phyloP scores from a whole-genome alignment of 2,329 filamentous ascomycete genomes.

The Paraphoma sp. region DNA sequence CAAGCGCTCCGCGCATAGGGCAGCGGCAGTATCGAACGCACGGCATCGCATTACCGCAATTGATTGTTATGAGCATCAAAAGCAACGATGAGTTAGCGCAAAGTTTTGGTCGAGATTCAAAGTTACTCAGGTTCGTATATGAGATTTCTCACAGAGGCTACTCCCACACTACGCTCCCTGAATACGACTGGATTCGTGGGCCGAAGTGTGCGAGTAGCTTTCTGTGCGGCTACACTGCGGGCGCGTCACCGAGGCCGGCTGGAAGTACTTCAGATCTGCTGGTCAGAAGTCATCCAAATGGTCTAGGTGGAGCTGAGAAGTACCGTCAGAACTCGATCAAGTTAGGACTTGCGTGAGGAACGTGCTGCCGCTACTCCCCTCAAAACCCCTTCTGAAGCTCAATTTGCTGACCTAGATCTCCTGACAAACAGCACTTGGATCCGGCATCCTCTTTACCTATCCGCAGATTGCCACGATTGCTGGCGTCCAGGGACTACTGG shows the following conservation, averaged over 20 bases:
- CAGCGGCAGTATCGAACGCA: constrained; percentile 68
- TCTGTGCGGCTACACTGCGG: constrained; percentile 77
- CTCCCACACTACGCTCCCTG: constrained; percentile 9
- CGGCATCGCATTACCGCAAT: constrained; percentile 13
- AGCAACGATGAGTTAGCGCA: constrained; percentile 10
- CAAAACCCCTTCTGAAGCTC: constrained; percentile 44
- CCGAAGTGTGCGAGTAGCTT: constrained; percentile 19
- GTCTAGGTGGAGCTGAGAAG: constrained; percentile 81
- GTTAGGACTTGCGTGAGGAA: constrained; percentile 99
- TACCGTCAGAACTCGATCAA: constrained; percentile 97
- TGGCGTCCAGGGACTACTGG: constrained; percentile 77
- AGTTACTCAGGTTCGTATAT: constrained; percentile 48
- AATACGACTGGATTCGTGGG: background rate
- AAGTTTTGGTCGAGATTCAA: constrained; percentile 22
- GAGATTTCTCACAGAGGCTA: constrained; percentile 45
- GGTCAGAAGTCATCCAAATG: constrained; percentile 5
- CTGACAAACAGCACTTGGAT: constrained; percentile 71
- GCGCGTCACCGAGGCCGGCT: constrained; percentile 65
- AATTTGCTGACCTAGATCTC: constrained; percentile 41
- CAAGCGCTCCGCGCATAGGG: constrained; percentile 49
- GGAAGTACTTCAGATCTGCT: constrained; percentile 6
- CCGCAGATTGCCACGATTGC: constrained; percentile 80
- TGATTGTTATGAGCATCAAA: constrained; percentile 1
- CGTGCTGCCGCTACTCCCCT: constrained; percentile 80
- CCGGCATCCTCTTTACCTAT: constrained; percentile 83